A percentile compares a stretch with the other conserved stretches of the same genome.
phyloP scores from a whole-genome alignment of 148 eudicot genomes.

The Nepenthes gracilis region DNA sequence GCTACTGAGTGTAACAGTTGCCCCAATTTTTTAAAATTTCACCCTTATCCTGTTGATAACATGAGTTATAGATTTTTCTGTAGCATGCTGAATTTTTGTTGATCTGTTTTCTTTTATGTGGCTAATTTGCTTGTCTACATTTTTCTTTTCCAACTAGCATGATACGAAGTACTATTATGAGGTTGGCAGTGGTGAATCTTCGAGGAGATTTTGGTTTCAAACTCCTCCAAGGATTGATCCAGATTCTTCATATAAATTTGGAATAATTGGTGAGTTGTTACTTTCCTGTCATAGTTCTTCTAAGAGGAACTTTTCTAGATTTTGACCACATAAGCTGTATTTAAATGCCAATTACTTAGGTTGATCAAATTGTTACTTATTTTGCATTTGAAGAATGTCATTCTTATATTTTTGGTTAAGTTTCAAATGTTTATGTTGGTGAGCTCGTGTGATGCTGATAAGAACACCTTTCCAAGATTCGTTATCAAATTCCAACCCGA shows the following conservation, averaged over 20 bases:
- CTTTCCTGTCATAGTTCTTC: not conserved
- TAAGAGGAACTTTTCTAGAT: not conserved
- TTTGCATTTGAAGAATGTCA: no score
- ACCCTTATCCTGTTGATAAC: not conserved
- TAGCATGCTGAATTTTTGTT: not conserved
- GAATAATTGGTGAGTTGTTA: constrained; percentile 65
- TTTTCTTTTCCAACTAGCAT: constrained; percentile 29
- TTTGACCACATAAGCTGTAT: not conserved
- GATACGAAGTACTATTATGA: constrained; percentile 80
- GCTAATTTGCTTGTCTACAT: not conserved
- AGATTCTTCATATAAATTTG: constrained; percentile 74
- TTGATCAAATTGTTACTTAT: no score
- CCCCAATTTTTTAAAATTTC: no score
- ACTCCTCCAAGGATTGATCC: constrained; percentile 81
- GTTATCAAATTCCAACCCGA: no score
- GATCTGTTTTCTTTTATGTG: not conserved
- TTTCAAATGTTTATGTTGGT: no score
- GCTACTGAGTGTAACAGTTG: not conserved
- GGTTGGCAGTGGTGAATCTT: constrained; percentile 56
- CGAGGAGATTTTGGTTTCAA: constrained; percentile 76
- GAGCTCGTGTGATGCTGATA: no score
- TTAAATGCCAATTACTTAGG: no score
- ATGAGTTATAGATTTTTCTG: not conserved
- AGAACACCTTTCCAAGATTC: no score
- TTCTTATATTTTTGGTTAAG: no score